Conservation (phyloP, 116 monocot genomes). For the Zostera marina region DNA sequence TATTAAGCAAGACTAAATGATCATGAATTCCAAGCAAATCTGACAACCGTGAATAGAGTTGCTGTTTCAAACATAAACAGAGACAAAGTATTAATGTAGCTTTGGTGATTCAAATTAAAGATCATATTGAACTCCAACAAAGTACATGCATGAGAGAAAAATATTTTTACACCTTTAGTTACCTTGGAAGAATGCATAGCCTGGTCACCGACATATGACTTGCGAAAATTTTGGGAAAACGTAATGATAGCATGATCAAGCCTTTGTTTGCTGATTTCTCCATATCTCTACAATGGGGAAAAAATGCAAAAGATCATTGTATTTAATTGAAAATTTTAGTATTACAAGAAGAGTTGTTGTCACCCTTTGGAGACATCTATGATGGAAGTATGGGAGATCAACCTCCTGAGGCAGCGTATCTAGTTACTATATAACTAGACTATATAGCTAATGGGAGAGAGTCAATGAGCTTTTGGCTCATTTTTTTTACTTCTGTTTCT, state of each 20-base stretch:
- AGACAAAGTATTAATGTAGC: background rate
- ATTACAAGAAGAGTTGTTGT: too few species aligned
- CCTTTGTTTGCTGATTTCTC: conserved; percentile 87
- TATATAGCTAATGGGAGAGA: too few species aligned
- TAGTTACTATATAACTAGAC: too few species aligned
- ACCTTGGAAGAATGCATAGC: conserved; percentile 99
- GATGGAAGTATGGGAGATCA: too few species aligned
- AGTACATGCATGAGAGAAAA: conserved; percentile 2
- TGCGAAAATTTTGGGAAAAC: conserved; percentile 90
- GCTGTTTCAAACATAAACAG: conserved; percentile 35
- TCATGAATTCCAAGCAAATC: conserved; percentile 97
- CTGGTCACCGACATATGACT: conserved; percentile 97
- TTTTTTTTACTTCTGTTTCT: too few species aligned
- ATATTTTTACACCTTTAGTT: conserved; percentile 3
- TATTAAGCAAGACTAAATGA: conserved; percentile 89
- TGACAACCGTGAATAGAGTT: conserved; percentile 76
- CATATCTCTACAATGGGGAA: conserved; percentile 45
- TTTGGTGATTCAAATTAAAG: background rate
- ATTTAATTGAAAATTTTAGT: background rate
- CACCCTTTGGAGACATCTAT: too few species aligned
- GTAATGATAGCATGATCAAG: conserved; percentile 85
- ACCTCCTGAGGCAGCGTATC: too few species aligned
- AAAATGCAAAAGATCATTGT: background rate
- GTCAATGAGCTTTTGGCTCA: too few species aligned
- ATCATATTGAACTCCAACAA: background rate